A percentile compares a stretch with the other conserved stretches of the same genome.
phyloP scores from a whole-genome alignment of 140 eudicot species.

The Flaveria floridana region DNA sequence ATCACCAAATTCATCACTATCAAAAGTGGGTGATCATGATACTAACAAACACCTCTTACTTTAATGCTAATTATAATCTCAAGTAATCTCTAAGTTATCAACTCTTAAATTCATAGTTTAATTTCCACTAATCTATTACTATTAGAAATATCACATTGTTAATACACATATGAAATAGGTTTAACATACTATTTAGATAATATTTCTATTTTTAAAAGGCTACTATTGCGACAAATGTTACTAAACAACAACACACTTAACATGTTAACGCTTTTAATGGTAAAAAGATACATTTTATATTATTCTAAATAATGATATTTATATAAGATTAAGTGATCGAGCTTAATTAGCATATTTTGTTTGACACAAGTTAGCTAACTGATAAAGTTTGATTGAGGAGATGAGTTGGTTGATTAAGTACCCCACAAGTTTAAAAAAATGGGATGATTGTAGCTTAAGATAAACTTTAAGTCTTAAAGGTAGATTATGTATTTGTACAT shows the following conservation, averaged over 20 bases:
- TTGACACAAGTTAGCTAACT: neutral
- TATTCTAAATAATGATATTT: no score
- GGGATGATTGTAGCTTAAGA: slow-evolving; percentile 41
- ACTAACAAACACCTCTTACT: slow-evolving; percentile 33
- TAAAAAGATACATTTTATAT: no score
- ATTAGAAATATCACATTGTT: no score
- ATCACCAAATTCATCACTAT: slow-evolving; percentile 28
- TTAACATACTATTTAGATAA: no score
- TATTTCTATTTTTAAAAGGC: no score
- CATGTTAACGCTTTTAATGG: no score
- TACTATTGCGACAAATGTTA: no score
- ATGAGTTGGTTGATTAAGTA: slow-evolving; percentile 27
- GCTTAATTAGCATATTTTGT: neutral
- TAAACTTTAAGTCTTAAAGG: slow-evolving; percentile 48
- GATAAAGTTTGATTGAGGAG: slow-evolving; percentile 22
- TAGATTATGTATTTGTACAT: slow-evolving; percentile 27
- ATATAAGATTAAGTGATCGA: neutral
- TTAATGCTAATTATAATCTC: slow-evolving; percentile 28
- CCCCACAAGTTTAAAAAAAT: slow-evolving; percentile 19
- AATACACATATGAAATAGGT: no score
- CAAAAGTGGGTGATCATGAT: slow-evolving; percentile 34
- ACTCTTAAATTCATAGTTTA: slow-evolving; percentile 17
- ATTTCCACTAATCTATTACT: neutral
- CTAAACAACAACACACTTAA: no score
- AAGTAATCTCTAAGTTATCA: slow-evolving; percentile 41